These are phyloP conservation scores for Gomphus sp. DNA, from an alignment of 1,284 basidiomycete genomes.

Conservation along the genomic window DNA sequence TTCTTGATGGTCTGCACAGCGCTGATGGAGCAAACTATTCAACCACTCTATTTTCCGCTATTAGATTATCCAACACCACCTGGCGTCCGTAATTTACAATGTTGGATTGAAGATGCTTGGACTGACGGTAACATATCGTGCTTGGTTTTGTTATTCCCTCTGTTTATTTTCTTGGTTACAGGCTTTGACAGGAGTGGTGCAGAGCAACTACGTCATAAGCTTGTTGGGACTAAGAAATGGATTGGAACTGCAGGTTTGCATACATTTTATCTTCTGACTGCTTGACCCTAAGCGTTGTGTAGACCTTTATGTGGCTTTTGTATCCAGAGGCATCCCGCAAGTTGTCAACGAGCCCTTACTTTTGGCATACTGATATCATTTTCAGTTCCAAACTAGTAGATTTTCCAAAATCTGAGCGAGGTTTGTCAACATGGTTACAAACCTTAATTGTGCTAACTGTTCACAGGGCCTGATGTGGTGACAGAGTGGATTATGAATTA, in stretches of 20 bases:
- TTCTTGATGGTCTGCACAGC: constrained; percentile 74
- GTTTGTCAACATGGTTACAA: not conserved
- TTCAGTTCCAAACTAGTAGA: constrained; percentile 50
- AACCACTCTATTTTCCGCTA: constrained; percentile 51
- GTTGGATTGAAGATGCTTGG: constrained; percentile 78
- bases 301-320: constrained; percentile 64
- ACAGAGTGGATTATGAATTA: constrained; percentile 61
- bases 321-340: constrained; percentile 70
- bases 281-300: constrained; percentile 6
- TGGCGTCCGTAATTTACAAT: constrained; percentile 64
- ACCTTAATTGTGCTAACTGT: constrained; percentile 6
- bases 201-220: constrained; percentile 41
- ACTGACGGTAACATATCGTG: constrained; percentile 33
- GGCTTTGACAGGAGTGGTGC: constrained; percentile 71
- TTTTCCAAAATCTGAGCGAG: constrained; percentile 9
- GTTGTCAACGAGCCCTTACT: constrained; percentile 17
- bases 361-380: not conserved
- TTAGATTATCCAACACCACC: constrained; percentile 49
- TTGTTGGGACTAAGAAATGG: constrained; percentile 64
- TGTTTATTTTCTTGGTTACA: constrained; percentile 19
- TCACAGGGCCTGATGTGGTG: constrained; percentile 33
- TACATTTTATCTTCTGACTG: constrained; percentile 7
- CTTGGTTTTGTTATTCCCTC: not conserved
- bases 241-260: constrained; percentile 67
- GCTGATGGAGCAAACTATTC: constrained; percentile 53